Conservation (phyloP, 441 rosid genomes). For the Capsella rubella region DNA sequence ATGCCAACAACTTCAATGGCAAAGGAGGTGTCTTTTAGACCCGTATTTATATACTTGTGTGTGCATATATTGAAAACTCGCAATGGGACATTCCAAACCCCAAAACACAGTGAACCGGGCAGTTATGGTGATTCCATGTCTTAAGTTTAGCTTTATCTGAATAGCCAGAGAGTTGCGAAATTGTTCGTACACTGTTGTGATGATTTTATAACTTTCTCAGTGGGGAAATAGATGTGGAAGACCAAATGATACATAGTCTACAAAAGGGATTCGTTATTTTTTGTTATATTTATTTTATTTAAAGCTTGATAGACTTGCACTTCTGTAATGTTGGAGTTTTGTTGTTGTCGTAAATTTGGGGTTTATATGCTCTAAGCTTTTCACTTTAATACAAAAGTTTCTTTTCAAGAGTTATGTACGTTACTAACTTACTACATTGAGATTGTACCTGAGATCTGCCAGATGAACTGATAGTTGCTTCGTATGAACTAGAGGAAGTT, state of each 20-base stretch:
- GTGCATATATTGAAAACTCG: conserved; percentile 36
- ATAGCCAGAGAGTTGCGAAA: conserved; percentile 31
- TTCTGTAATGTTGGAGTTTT: conserved; percentile 29
- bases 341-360: conserved; percentile 1
- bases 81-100: conserved; percentile 27
- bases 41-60: conserved; percentile 36
- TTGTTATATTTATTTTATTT: conserved; percentile 19
- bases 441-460: not conserved
- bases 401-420: not conserved
- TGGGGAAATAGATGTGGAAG: conserved; percentile 26
- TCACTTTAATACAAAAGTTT: not conserved
- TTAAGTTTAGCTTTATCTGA: conserved; percentile 30
- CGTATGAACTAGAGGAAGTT: not conserved
- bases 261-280: conserved; percentile 27
- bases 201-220: conserved; percentile 28
- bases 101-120: conserved; percentile 8
- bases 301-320: conserved; percentile 11
- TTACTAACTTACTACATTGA: not conserved
- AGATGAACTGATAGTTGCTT: not conserved
- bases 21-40: conserved; percentile 72
- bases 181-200: conserved; percentile 29
- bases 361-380: conserved; percentile 15
- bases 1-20: conserved; percentile 59
- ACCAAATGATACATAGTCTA: conserved; percentile 32
- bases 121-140: conserved; percentile 19